Evolutionary conservation across 2,329 filamentous ascomycete species (phyloP), one percentile per base, ranked within the genome.

Genomic region (Colletotrichum chrysophilum): DNA sequence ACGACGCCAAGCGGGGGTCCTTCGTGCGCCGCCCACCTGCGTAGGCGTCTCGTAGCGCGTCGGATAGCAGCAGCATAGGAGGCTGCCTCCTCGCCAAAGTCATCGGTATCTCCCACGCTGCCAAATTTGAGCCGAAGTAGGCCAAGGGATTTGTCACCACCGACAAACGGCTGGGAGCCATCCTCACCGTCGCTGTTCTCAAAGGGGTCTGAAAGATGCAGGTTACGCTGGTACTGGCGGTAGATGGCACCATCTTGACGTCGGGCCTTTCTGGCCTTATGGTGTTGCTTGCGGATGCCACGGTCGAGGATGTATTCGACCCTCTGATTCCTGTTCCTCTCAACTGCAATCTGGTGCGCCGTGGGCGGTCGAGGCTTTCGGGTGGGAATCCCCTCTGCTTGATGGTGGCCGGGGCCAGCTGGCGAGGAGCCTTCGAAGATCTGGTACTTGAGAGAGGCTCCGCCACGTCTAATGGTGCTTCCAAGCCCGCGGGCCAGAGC

Each of bases 291-390:
- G 65, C 93, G 91, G 38, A 96, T 86, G 34, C 93, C 93, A n/a
- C 93, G 91, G 78, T 95, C 93, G 18, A 97, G 90, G 67, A 95
- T 94, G 80, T 96, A 93, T 80, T 96, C 93, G n/a, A 96, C 94
- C 7, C 94, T 92, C 80, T 95, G 92, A 76, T 92, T 94, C 21
- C 95, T 89, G 83, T 96, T 96, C 71, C 93, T 91, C 83, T 96
- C 94, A 2, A 97, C 94, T 0, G 94, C 94, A 52, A 96, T 87
- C 84, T 97, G 95, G 83, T 97, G 95, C 43, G 94, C 94, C 0
- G 95, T 97, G 0, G 95, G 91, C 4, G 94, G 94, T 2, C 95
- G 90, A 10, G 93, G 92, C 81, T 95, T 93, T 73, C 91, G 87
- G 24, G 88, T 87, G 48, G 88, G 86, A n/a, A 90, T 87, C 16